Conservation (phyloP, 148 eudicot species). For the Camellia sinensis region DNA sequence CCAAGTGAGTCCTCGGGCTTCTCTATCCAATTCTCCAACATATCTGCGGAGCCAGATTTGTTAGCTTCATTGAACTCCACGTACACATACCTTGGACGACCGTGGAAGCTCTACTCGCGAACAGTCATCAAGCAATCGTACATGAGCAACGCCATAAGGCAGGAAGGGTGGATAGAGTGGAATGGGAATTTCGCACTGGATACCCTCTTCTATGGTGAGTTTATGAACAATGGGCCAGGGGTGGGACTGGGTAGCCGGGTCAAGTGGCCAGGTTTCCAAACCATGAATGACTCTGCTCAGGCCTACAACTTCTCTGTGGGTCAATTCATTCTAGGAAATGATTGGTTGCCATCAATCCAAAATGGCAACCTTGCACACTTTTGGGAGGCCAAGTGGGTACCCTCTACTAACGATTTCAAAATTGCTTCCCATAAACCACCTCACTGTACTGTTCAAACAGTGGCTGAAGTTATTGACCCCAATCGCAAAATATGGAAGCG, state of each 20-base stretch:
- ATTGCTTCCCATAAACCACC: too few relatives aligned
- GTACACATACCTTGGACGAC: constrained; percentile 64
- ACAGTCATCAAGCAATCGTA: constrained; percentile 67
- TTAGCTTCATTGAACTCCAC: constrained; percentile 21
- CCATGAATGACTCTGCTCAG: constrained; percentile 44
- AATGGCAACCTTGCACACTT: too few relatives aligned
- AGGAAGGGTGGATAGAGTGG: constrained; percentile 87
- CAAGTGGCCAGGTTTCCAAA: constrained; percentile 68
- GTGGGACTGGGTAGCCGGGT: constrained; percentile 45
- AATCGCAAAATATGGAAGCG: too few relatives aligned
- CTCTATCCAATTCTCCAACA: constrained; percentile 65
- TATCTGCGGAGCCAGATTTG: constrained; percentile 49
- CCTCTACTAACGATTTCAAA: too few relatives aligned
- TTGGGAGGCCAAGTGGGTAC: too few relatives aligned
- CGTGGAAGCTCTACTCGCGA: constrained; percentile 71
- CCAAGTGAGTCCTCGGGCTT: constrained; percentile 60
- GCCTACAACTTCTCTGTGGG: constrained; percentile 59
- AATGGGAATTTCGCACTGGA: constrained; percentile 53
- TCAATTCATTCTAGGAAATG: constrained; percentile 59
- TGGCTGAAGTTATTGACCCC: too few relatives aligned
- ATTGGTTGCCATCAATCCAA: constrained; percentile 54
- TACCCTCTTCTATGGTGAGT: constrained; percentile 65
- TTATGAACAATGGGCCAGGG: constrained; percentile 67
- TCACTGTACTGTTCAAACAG: too few relatives aligned
- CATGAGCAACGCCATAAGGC: constrained; percentile 46